These are phyloP conservation scores for Suillus ampliporus DNA, from an alignment of 768 basidiomycete genomes.

Conservation along the genomic window DNA sequence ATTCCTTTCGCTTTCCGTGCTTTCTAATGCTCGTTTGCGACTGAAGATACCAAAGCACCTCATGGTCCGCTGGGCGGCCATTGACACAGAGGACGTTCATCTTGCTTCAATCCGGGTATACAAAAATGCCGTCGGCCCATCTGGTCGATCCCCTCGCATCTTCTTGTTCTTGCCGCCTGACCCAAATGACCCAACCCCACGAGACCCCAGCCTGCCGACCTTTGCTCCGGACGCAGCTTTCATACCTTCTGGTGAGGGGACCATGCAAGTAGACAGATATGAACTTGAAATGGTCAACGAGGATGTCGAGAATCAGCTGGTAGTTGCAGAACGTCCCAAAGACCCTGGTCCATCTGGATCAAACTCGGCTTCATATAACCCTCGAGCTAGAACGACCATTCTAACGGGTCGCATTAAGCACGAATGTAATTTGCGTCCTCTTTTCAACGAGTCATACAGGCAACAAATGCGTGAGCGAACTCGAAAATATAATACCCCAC, in stretches of 20 bases:
- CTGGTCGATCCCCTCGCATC: conserved; percentile 60
- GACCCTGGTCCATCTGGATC: conserved; percentile 49
- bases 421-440: conserved; percentile 75
- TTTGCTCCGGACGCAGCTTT: conserved; percentile 37
- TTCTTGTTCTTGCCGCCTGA: conserved; percentile 70
- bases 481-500: conserved; percentile 67
- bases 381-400: conserved; percentile 76
- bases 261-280: conserved; percentile 65
- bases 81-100: conserved; percentile 75
- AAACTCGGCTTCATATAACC: conserved; percentile 50
- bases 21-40: conserved; percentile 15
- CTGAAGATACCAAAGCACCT: conserved; percentile 83
- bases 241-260: conserved; percentile 35
- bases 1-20: conserved; percentile 10
- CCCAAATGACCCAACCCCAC: conserved; percentile 46
- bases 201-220: conserved; percentile 28
- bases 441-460: conserved; percentile 70
- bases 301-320: conserved; percentile 82
- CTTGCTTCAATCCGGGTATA: conserved; percentile 89
- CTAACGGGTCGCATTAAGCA: conserved; percentile 83
- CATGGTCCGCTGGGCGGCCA: conserved; percentile 83
- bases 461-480: conserved; percentile 75
- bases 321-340: conserved; percentile 83
- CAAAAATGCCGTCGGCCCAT: conserved; percentile 47
- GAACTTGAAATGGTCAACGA: conserved; percentile 90